Evolutionary conservation across 441 rosid species (phyloP).

Genomic region (Iberis amara): DNA sequence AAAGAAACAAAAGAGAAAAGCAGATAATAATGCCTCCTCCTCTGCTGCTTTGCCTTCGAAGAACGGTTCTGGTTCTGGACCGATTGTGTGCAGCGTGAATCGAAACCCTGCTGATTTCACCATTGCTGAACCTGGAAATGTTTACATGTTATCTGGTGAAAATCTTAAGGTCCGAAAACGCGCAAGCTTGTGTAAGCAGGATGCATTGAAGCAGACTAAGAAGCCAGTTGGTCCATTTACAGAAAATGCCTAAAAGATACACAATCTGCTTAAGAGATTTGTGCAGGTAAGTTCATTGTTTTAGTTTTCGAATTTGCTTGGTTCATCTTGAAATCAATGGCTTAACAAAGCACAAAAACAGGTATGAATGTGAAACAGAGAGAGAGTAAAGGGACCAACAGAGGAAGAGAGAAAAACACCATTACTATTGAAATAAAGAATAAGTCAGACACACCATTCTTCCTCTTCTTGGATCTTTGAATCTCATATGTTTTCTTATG

Average conservation of each 20-base stretch:
- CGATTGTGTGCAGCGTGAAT: conserved; percentile 50
- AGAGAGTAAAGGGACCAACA: too few species aligned
- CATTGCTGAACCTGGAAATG: conserved; percentile 57
- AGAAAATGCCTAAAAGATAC: conserved; percentile 26
- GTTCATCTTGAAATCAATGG: conserved; percentile 14
- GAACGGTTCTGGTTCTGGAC: conserved; percentile 31
- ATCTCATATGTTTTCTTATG: conserved; percentile 12
- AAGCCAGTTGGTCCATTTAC: conserved; percentile 33
- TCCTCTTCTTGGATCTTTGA: not conserved
- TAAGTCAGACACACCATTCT: not conserved
- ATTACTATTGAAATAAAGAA: conserved; percentile 13
- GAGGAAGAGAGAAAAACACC: not conserved
- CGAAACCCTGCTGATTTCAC: conserved; percentile 94
- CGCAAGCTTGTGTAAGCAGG: conserved; percentile 32
- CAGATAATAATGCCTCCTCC: conserved; percentile 22
- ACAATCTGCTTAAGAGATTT: conserved; percentile 4
- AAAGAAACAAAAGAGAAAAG: conserved; percentile 35
- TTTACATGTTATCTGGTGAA: conserved; percentile 58
- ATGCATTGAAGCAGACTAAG: conserved; percentile 48
- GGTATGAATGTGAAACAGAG: conserved; percentile 5
- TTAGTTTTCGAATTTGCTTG: not conserved
- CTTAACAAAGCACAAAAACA: not conserved
- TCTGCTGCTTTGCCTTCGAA: conserved; percentile 27
- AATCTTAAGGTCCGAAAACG: conserved; percentile 44
- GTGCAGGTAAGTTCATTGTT: conserved; percentile 32